Evolutionary conservation across 2,329 filamentous ascomycete species (phyloP).

Genomic region (Tolypocladium album): DNA sequence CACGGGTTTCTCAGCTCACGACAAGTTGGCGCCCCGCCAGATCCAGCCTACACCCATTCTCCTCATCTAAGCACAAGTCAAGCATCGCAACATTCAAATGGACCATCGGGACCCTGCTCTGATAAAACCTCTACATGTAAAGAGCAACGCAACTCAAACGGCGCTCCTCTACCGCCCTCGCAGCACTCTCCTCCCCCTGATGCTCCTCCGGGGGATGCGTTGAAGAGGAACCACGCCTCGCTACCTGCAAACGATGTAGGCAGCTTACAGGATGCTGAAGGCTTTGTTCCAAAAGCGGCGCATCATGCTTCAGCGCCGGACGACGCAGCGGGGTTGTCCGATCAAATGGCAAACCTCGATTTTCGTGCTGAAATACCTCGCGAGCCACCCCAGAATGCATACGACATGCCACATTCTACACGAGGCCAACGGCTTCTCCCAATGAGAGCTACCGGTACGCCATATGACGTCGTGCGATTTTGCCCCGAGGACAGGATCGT

Average conservation of each 20-base stretch:
- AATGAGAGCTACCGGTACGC: slow-evolving; percentile 10
- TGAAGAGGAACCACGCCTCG: neutral
- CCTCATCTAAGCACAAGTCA: neutral
- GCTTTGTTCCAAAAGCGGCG: neutral
- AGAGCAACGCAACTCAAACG: neutral
- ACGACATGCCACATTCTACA: neutral
- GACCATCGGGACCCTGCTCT: neutral
- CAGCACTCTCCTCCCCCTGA: neutral
- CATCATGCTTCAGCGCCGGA: neutral
- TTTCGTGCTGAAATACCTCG: neutral
- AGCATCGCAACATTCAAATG: neutral
- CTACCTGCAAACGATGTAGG: neutral
- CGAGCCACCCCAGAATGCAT: neutral
- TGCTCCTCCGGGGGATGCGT: neutral
- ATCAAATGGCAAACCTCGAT: neutral
- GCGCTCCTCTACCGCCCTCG: neutral
- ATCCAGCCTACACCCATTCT: neutral
- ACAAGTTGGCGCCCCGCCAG: neutral
- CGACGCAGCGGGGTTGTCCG: neutral
- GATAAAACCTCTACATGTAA: too few relatives aligned
- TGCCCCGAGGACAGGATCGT: slow-evolving; percentile 18
- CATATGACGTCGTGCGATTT: slow-evolving; percentile 11
- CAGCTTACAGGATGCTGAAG: neutral
- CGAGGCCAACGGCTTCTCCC: neutral
- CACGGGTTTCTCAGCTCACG: neutral